These are phyloP conservation scores for Apophysomyces sp. DNA, from an alignment of 371 early-diverging fungal genomes.

Conservation along the genomic window DNA sequence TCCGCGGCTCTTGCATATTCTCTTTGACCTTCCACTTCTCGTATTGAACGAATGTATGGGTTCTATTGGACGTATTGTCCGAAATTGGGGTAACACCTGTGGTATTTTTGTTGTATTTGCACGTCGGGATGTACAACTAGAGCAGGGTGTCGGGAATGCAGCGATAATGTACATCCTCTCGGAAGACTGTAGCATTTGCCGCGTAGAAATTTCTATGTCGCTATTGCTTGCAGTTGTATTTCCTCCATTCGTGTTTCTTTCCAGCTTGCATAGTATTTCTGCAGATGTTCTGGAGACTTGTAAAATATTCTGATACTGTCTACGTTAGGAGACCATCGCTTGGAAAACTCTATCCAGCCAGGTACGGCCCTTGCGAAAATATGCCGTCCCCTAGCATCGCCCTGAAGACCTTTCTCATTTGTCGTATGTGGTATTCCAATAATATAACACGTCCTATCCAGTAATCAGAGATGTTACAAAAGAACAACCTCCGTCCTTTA, in stretches of 20 bases:
- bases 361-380: neutral
- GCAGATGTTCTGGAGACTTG: neutral
- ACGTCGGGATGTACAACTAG: neutral
- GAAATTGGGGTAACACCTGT: too few relatives aligned
- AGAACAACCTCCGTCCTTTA: too few relatives aligned
- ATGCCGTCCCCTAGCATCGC: neutral
- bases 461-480: too few relatives aligned
- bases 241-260: neutral
- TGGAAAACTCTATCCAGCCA: neutral
- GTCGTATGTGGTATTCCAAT: too few relatives aligned
- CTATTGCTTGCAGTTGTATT: neutral
- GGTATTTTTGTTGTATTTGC: too few relatives aligned
- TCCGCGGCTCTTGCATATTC: neutral
- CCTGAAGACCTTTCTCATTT: neutral
- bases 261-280: neutral
- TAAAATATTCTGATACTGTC: too few relatives aligned
- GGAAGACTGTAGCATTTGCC: neutral
- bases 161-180: neutral
- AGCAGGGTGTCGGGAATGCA: neutral
- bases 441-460: too few relatives aligned
- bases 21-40: neutral
- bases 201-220: neutral
- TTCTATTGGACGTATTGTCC: neutral
- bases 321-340: too few relatives aligned
- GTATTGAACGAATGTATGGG: neutral